These are phyloP conservation scores for Coemansia brasiliensis DNA, from an alignment of 192 early-diverging fungal species.

Conservation along the genomic window DNA sequence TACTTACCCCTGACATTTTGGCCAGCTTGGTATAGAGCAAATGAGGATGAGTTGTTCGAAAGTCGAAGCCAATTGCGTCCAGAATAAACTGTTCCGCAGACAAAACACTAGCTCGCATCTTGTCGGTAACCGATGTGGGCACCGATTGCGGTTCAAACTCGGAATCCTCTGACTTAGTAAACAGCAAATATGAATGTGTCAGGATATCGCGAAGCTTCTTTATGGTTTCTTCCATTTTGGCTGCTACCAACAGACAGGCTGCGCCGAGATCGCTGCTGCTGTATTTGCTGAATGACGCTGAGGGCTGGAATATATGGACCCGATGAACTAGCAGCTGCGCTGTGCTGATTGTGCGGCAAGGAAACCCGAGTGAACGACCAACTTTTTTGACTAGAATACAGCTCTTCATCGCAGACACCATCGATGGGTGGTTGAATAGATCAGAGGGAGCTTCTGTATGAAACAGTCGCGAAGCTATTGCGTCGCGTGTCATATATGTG, in stretches of 20 bases:
- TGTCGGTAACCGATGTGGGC: conserved; percentile 60
- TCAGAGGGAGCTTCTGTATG: conserved; percentile 16
- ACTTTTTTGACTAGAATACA: conserved; percentile 47
- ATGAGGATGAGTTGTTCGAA: conserved; percentile 74
- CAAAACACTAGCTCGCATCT: conserved; percentile 64
- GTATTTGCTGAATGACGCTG: conserved; percentile 7
- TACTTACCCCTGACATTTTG: conserved; percentile 56
- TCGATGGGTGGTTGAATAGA: conserved; percentile 31
- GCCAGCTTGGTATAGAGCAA: conserved; percentile 71
- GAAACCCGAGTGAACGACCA: conserved; percentile 32
- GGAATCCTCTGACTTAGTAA: conserved; percentile 6
- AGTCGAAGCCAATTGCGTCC: conserved; percentile 80
- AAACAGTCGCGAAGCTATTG: conserved; percentile 27
- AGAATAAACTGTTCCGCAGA: conserved; percentile 71
- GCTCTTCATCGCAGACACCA: conserved; percentile 34
- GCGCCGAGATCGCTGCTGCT: conserved; percentile 52
- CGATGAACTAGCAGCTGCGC: conserved; percentile 49
- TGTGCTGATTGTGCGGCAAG: conserved; percentile 42
- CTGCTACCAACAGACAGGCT: conserved; percentile 76
- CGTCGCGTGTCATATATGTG: not conserved
- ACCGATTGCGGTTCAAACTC: conserved; percentile 32
- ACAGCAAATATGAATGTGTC: conserved; percentile 56
- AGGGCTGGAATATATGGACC: conserved; percentile 35
- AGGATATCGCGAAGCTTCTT: conserved; percentile 83
- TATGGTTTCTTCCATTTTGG: conserved; percentile 85